Evolutionary conservation across 2,329 filamentous ascomycete genomes (phyloP), one percentile per base, ranked within the genome.

Genomic region (Pestalotiopsis sp.): DNA sequence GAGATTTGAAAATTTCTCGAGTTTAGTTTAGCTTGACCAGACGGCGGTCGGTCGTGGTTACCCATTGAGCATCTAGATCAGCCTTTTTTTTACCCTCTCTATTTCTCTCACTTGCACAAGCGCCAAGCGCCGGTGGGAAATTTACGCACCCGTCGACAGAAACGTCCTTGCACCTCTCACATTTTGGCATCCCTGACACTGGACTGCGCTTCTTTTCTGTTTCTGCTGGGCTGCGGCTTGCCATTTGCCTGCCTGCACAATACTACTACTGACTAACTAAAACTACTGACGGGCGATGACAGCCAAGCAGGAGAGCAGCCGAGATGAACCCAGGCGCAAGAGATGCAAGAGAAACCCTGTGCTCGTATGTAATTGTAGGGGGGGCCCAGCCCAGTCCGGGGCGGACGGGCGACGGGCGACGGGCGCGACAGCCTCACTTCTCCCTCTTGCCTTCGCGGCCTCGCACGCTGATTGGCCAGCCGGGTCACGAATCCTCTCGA

Each of bases 401-500:
- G 45, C 45, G 45, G 45, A 52, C 45, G 45, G 45, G 45, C 36
- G 31, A 20, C 45, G 45, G 45, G 45, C 45, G 17, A 52, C 45
- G 45, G 59, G 59, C 36, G 31, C 59, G 64, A 60, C 64, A 59
- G 64, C 64, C 64, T 66, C 64, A 66, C 64, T 66, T 66, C 64
- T 69, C 49, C 57, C 62, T 71, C 23, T 62, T 68, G 65, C 74
- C 74, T 73, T 74, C 73, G 64, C 64, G 61, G 36, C 61, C 36
- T 62, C 11, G 59, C 36, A n/a, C 14, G n/a, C 31, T 39, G 27
- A 62, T 62, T 62, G 59, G 59, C 59, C 27, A 11, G 59, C 12
- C 59, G 68, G 23, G 58, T 64, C 68, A 64, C 60, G 64, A 69
- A 71, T 72, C 72, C 69, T 73, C 59, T 39, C 12, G 27, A 36